These are phyloP conservation scores for Dryadomyces quercivorus DNA, from an alignment of 2,329 filamentous ascomycete genomes.

Conservation along the genomic window DNA sequence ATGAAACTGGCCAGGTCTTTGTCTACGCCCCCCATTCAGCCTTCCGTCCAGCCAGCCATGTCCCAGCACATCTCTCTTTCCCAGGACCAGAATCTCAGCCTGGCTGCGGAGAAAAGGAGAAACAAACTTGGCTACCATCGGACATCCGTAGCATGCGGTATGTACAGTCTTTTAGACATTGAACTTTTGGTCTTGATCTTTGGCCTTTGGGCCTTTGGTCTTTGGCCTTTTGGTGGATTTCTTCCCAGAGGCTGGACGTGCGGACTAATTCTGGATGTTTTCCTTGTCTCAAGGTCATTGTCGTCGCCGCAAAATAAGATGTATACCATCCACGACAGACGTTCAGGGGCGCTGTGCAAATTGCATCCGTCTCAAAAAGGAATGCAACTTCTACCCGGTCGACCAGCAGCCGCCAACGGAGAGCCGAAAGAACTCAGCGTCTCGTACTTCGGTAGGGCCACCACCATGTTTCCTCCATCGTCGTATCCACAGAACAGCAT, in stretches of 20 bases:
- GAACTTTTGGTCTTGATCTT: not conserved
- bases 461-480: slow-evolving; percentile 15
- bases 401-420: slow-evolving; percentile 56
- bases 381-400: slow-evolving; percentile 85
- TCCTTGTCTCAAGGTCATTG: slow-evolving; percentile 60
- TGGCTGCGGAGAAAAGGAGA: slow-evolving; percentile 45
- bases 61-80: slow-evolving; percentile 13
- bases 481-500: not conserved
- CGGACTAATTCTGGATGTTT: not conserved
- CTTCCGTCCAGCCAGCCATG: slow-evolving; percentile 15
- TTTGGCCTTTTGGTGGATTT: not conserved
- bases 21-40: slow-evolving; percentile 34
- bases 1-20: slow-evolving; percentile 35
- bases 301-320: slow-evolving; percentile 85
- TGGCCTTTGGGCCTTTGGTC: too few relatives aligned
- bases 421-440: slow-evolving; percentile 27
- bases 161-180: slow-evolving; percentile 30
- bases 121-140: slow-evolving; percentile 95
- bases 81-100: slow-evolving; percentile 22
- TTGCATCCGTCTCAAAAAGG: slow-evolving; percentile 88
- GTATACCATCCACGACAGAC: slow-evolving; percentile 64
- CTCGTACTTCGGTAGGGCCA: slow-evolving; percentile 24
- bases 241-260: not conserved
- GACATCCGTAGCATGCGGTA: slow-evolving; percentile 91
- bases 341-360: slow-evolving; percentile 70